phyloP scores from a whole-genome alignment of 345 rosid species.

The Corymbia maculata region DNA sequence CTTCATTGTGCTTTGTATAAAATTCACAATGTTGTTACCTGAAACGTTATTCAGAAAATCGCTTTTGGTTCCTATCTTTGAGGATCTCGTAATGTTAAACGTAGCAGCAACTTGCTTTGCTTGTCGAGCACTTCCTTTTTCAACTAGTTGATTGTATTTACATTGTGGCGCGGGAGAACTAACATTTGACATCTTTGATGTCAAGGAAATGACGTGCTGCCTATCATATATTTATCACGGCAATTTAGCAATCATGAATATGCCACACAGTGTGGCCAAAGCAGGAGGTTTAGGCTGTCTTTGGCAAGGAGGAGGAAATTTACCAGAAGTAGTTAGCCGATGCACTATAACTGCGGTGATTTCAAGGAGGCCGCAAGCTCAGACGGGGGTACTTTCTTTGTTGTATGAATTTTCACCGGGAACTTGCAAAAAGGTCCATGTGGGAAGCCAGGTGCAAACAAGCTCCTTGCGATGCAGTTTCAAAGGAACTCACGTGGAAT shows the following conservation, averaged over 20 bases:
- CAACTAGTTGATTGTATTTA: neutral
- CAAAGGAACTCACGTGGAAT: no score
- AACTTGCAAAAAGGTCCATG: no score
- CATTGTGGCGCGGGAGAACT: rapidly evolving
- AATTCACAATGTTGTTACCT: neutral
- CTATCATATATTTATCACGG: neutral
- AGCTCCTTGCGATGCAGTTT: no score
- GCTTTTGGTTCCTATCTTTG: neutral
- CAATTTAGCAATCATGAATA: no score
- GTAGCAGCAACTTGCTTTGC: neutral
- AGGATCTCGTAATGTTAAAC: neutral
- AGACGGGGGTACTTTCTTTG: no score
- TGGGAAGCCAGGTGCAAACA: no score
- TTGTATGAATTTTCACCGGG: no score
- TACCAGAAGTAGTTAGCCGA: neutral
- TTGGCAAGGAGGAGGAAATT: neutral
- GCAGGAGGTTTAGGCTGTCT: neutral
- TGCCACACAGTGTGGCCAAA: neutral
- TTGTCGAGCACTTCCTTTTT: neutral
- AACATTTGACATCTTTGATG: neutral
- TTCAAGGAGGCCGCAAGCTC: no score
- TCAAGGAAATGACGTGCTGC: neutral
- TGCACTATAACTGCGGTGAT: no score
- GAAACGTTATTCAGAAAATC: neutral
- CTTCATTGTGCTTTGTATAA: neutral